phyloP scores from a whole-genome alignment of 345 rosid species.

The Acer campestre region DNA sequence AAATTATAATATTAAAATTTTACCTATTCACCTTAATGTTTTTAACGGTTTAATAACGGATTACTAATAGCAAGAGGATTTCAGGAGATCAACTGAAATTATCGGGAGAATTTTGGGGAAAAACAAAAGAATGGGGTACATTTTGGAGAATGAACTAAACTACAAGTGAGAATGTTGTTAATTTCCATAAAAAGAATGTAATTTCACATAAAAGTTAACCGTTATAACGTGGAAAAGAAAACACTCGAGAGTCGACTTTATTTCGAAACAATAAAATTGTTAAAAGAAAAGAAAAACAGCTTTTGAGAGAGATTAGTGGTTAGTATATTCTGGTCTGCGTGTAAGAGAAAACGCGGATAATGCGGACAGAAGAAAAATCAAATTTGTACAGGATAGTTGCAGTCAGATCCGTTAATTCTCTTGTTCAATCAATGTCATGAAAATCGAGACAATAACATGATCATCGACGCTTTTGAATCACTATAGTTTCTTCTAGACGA shows the following conservation, averaged over 20 bases:
- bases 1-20: no score
- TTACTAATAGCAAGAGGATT: no score
- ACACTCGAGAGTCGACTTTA: not conserved
- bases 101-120: no score
- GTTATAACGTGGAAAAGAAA: not conserved
- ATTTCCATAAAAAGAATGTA: no score
- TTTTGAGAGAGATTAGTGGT: slow-evolving; percentile 14
- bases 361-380: not conserved
- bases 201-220: not conserved
- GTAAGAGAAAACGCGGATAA: not conserved
- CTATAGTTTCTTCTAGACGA: not conserved
- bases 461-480: slow-evolving; percentile 16
- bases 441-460: slow-evolving; percentile 3
- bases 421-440: not conserved
- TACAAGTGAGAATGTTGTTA: no score
- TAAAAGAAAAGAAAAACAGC: slow-evolving; percentile 22
- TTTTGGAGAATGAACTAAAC: no score
- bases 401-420: slow-evolving; percentile 15
- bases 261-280: not conserved
- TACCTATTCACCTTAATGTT: no score
- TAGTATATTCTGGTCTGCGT: slow-evolving; percentile 3
- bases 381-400: slow-evolving; percentile 7
- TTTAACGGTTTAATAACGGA: no score
- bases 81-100: no score
- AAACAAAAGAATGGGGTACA: no score